These are phyloP conservation scores for Saccharomycopsis capsularis DNA, from an alignment of 805 yeast genomes.

Conservation along the genomic window DNA sequence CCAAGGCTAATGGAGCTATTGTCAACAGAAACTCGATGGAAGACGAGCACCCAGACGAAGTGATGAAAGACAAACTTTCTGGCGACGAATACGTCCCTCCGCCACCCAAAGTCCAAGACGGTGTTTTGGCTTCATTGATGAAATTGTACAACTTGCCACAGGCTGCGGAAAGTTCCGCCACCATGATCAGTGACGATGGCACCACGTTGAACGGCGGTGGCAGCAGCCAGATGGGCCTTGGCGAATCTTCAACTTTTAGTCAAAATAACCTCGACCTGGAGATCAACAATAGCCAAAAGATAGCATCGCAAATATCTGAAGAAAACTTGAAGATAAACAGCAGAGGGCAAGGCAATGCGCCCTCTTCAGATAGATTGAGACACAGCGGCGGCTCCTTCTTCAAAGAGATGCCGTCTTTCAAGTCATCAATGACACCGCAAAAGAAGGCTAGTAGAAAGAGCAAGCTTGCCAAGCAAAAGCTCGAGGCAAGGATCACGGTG, in stretches of 20 bases:
- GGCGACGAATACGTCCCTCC: constrained; percentile 18
- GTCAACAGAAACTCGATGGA: not conserved
- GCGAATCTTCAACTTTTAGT: not conserved
- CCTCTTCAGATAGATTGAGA: not conserved
- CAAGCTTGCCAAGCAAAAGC: constrained; percentile 24
- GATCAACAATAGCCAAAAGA: no score
- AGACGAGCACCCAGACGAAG: constrained; percentile 1
- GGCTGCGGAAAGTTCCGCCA: constrained; percentile 1
- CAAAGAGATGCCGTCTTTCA: constrained; percentile 23
- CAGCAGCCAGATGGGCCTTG: not conserved
- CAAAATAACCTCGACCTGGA: not conserved
- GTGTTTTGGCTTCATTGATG: constrained; percentile 74
- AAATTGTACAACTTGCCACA: constrained; percentile 52
- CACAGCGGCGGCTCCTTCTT: not conserved
- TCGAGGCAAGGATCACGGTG: constrained; percentile 73
- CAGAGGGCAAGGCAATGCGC: not conserved
- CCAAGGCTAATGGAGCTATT: not conserved
- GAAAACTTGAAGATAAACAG: not conserved
- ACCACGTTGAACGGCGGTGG: not conserved
- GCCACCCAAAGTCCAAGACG: constrained; percentile 57
- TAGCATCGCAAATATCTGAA: no score
- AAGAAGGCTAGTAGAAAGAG: constrained; percentile 1
- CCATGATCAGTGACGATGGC: not conserved
- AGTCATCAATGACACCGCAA: constrained; percentile 23
- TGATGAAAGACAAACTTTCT: constrained; percentile 1